Base-by-base conservation (phyloP, 345 rosid genomes). In the Erysimum cheiranthoides region DNA sequence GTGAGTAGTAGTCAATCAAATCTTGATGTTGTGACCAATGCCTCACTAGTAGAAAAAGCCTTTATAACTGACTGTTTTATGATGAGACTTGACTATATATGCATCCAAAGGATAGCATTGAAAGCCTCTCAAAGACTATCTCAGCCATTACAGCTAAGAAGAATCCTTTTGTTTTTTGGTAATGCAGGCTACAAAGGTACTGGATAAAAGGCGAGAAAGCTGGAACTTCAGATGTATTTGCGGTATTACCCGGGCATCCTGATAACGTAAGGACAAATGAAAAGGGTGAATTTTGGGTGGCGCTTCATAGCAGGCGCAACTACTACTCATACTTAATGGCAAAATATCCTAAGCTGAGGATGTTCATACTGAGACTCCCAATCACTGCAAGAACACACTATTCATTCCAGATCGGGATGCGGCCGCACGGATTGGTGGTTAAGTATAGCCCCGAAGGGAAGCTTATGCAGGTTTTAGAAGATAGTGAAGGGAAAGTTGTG, bases 241-340 rank as follows among this genome's bases (percentile, higher is more conserved):
- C 97, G 38, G 64, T 82, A 63, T 74, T 89, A 68, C 97, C 96
- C 1, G 96, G 97, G 31, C 89, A 66, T 70, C 96, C 97, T 0
- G 97, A 94, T 84, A 90, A 94, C 58, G 81, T 94, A 27, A 84
- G 97, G 36, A 87, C 82, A 16, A 92, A 94, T 66, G 50, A 84
- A 78, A 82, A 89, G 2, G 98, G 98, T 53, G 92, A 94, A 40
- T 94, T 94, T 61, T 94, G 97, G 96, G 93, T 94, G 39, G 98
- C 93, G 2, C 40, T 90, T 82, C 95, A 94, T 52, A 73, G 90
- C 77, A 88, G 78, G 38, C 80, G 88, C 13, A 79, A 50, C 52
- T 61, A 68, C 28, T 90, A 82, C 77, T 9, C 82, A 9, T 66
- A 85, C 76, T 0, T 86, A 10, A 59, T 67, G 67, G 85, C 82